A percentile compares a stretch with the other conserved stretches of the same genome.
Evolutionary conservation across 2,329 filamentous ascomycete genomes (phyloP).

Genomic region (Elsinoe ampelina): DNA sequence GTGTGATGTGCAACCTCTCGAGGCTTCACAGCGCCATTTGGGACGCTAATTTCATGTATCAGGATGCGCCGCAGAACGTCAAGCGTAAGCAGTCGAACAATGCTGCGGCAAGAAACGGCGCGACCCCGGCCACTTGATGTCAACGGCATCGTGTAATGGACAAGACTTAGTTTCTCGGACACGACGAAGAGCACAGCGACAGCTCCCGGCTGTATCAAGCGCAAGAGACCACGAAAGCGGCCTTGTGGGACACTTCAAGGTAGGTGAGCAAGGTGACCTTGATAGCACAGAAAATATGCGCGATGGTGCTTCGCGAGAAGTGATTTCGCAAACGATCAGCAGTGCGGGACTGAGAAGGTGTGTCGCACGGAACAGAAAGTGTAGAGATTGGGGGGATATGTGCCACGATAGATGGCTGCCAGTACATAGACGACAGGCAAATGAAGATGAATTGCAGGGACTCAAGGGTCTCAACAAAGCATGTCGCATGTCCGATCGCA

Average conservation of each 20-base stretch:
- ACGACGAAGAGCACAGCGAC: too few relatives aligned
- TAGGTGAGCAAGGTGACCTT: neutral
- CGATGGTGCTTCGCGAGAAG: too few relatives aligned
- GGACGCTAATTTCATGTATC: neutral
- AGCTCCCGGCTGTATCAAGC: too few relatives aligned
- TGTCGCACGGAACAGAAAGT: too few relatives aligned
- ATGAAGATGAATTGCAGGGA: slow-evolving; percentile 2
- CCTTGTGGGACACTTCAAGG: neutral
- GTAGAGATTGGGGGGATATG: too few relatives aligned
- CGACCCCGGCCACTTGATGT: neutral
- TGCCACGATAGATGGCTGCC: neutral
- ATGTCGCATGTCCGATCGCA: neutral
- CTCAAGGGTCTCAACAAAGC: neutral
- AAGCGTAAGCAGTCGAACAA: slow-evolving; percentile 14
- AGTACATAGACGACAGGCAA: slow-evolving; percentile 8
- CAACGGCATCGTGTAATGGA: neutral
- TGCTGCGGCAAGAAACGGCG: slow-evolving; percentile 2
- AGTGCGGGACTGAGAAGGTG: neutral
- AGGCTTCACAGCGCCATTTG: neutral
- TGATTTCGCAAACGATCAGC: too few relatives aligned
- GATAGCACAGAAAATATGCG: too few relatives aligned
- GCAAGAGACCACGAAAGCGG: too few relatives aligned
- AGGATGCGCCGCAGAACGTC: slow-evolving; percentile 2
- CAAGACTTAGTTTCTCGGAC: too few relatives aligned
- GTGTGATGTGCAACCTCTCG: neutral